phyloP scores from a whole-genome alignment of 1,284 basidiomycete genomes.

The Cerrena zonata region DNA sequence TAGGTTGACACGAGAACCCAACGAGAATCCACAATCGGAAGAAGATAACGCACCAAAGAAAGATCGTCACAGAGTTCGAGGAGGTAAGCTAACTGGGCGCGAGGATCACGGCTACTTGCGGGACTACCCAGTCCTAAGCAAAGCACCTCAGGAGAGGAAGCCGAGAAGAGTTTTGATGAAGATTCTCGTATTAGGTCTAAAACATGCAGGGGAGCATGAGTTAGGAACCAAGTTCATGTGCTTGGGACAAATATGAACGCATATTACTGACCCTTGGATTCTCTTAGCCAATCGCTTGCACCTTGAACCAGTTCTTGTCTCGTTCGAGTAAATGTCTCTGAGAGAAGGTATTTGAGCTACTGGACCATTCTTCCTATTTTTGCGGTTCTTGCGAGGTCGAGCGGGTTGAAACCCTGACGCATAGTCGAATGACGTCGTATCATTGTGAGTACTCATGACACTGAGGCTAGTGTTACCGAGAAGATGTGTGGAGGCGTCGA shows the following conservation, averaged over 20 bases:
- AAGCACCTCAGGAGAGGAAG: constrained; percentile 31
- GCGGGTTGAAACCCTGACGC: constrained; percentile 33
- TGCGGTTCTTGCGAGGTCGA: constrained; percentile 27
- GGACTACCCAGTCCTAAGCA: constrained; percentile 73
- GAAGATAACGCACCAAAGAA: constrained; percentile 48
- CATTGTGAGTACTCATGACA: constrained; percentile 4
- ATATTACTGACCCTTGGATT: constrained; percentile 23
- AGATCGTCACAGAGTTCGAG: constrained; percentile 46
- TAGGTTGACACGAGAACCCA: neutral
- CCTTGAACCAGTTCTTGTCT: constrained; percentile 23
- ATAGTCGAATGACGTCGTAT: constrained; percentile 28
- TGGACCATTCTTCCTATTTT: constrained; percentile 19
- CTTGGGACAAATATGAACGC: neutral
- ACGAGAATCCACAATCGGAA: constrained; percentile 11
- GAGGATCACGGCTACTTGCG: constrained; percentile 49
- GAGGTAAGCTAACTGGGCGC: constrained; percentile 63
- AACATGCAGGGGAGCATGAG: constrained; percentile 3
- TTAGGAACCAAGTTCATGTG: constrained; percentile 9
- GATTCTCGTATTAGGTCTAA: constrained; percentile 33
- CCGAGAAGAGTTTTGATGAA: constrained; percentile 19
- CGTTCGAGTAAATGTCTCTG: constrained; percentile 20
- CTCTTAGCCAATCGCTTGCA: constrained; percentile 22
- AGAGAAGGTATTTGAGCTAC: constrained; percentile 12
- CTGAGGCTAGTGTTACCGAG: neutral
- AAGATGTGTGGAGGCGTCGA: neutral